Base-by-base conservation (phyloP, 2,329 filamentous ascomycete species). In the Botrytis galanthina region DNA sequence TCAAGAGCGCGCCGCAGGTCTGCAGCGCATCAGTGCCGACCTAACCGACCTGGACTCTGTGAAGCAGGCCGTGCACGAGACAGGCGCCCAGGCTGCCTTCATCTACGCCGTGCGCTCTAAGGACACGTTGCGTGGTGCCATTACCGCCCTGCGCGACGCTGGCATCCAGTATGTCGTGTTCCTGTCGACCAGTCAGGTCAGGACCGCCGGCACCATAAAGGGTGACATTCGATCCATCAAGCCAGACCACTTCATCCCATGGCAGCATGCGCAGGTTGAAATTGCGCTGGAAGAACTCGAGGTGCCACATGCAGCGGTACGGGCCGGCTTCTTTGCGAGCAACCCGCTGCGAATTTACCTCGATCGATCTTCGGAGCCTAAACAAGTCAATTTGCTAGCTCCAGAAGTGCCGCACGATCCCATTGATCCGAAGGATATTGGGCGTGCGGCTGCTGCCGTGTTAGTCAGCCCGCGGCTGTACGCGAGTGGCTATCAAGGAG, bases 11-110 rank as follows among this genome's bases (percentile, higher is more conserved):
- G 62, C 73, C 5, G 81, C 78, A 12, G 74, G 73, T 20, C 85
- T 81, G 74, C 70, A 81, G 44, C 78, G 85, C 10, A 75, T 86
- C 29, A 78, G 83, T 66, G 84, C 85, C 51, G 86, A 88, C 76
- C 81, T 88, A 9, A 78, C 78, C 4, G 74, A 85, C 0, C 83
- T 85, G 0, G 81, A 82, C 0, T 82, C 82, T 8, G 76, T 88
- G 32, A 71, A 70, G 7, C 76, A 76, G 0, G 86, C 86, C 0
- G 82, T 86, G n/a, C 70, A 78, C 42, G 77, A 77, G 44, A 81
- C 84, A 0, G 81, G 82, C 14, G 86, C 86, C 26, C 85, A 82
- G 61, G 76, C 78, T 12, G 86, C 86, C 0, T 88, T 87, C 80
- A 80, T 87, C 64, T 88, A 89, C 78, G 42, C 81, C 3, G 76